Percentiles rank a stretch among this genome's conserved stretches.
phyloP scores from a whole-genome alignment of 129 eudicot species.

The Chrysanthemum lavandulifolium region DNA sequence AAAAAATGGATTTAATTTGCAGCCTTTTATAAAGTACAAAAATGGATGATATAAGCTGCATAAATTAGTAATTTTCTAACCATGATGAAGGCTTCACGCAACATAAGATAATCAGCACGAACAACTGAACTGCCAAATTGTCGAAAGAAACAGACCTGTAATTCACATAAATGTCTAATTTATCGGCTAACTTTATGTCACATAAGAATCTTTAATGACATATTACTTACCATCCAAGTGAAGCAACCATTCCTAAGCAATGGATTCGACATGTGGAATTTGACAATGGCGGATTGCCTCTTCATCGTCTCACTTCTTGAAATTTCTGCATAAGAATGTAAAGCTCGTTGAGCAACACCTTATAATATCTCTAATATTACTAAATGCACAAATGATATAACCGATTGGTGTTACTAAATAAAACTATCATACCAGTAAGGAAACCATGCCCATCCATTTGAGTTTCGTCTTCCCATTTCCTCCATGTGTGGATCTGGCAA shows the following conservation, averaged over 20 bases:
- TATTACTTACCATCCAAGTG: slow-evolving; percentile 70
- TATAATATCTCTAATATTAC: not conserved
- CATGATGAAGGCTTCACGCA: slow-evolving; percentile 81
- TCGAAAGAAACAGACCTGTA: slow-evolving; percentile 83
- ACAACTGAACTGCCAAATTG: slow-evolving; percentile 85
- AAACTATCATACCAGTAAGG: slow-evolving; percentile 48
- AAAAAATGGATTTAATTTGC: too few species aligned
- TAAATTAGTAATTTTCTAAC: slow-evolving; percentile 26
- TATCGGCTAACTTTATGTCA: not conserved
- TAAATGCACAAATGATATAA: not conserved
- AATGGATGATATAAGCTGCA: too few species aligned
- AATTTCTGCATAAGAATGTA: slow-evolving; percentile 45
- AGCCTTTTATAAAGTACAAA: too few species aligned
- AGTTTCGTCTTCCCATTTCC: slow-evolving; percentile 89
- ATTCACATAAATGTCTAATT: not conserved
- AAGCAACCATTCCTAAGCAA: slow-evolving; percentile 50
- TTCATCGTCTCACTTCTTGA: slow-evolving; percentile 64
- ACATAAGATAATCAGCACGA: slow-evolving; percentile 77
- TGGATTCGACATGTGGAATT: slow-evolving; percentile 63
- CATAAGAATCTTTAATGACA: not conserved
- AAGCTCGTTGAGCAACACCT: not conserved
- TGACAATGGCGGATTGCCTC: slow-evolving; percentile 72
- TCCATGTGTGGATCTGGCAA: slow-evolving; percentile 79
- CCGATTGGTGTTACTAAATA: not conserved
- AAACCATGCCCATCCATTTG: slow-evolving; percentile 64